Base-by-base conservation (phyloP, 495 filamentous ascomycete species). In the Penicillium alfredii region DNA sequence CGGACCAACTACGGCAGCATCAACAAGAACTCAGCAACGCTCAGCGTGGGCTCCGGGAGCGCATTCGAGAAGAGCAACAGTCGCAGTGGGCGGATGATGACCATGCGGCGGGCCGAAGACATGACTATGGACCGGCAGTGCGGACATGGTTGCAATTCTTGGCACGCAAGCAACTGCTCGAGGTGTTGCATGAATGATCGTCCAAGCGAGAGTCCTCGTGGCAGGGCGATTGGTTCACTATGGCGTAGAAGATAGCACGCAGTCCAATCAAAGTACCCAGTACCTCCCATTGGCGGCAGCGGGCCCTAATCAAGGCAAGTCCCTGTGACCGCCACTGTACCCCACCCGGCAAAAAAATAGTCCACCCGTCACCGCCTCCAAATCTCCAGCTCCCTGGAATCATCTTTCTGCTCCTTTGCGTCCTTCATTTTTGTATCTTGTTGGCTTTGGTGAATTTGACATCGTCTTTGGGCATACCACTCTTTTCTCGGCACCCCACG, bases 51-150 rank as follows among this genome's bases (percentile, higher is more conserved):
- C 46, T 73, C 2, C 61, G 60, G 30, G 36, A 19, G n/a, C 60
- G 59, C 0, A 63, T 74, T 12, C 57, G 49, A 18, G 68, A 72
- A 20, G 66, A 72, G 35, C 53, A 61, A 19, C 61, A 71, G 29
- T 49, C 57, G 3, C 53, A 58, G 20, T 49, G 53, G 13, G 49
- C 51, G 4, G 72, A 75, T 43, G 63, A 71, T 3, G 63, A 66
- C 24, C 58, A 66, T 51, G 71, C 67, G 9, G 60, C 60, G 12
- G 57, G 64, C 23, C 58, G 66, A 29, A 49, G 67, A 21, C 67
- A 63, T 52, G 71, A 75, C 41, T 71, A 72, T 40, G 65, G 63
- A 6, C 61, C 68, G 4, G 64, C 64, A 12, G 47, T 74, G 14
- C 60, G 67, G 27, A 58, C 46, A 5, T 73, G 71, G 61, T 43